Evolutionary conservation across 805 yeast species (phyloP), one percentile per base, ranked within the genome.

Genomic region (Hanseniaspora lachancei): DNA sequence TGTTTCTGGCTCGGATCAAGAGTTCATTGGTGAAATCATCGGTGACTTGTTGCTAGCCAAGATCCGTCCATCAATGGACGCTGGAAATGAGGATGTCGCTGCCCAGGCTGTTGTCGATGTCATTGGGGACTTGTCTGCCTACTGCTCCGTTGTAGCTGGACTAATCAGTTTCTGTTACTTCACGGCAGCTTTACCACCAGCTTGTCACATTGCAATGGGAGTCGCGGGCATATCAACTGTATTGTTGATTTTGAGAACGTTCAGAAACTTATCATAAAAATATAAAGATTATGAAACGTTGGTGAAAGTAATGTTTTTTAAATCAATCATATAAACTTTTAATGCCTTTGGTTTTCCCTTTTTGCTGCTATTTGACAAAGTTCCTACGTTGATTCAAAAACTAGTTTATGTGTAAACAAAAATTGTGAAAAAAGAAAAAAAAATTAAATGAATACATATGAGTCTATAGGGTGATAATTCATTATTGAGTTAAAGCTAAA

Each of bases 1-100:
- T 21, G 39, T 35, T 21, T 34, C 49, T 20, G n/a, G 32, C 9
- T 40, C 47, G 21, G 55, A 52, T 24, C 42, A 52, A 52, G 55
- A 52, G 16, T 52, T 52, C 29, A 38, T 52, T 38, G 55, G 55
- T 29, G 49, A 52, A 29, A 32, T 52, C 16, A 27, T 52, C 13
- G 55, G 55, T 5, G n/a, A 46, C 10, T 38, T 52, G 49, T n/a
- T 52, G 16, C 24, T 52, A 10, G 49, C 50, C 5, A 52, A 52
- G 35, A 52, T 52, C 5, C 23, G 24, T 15, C 29, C 24, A 20
- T 13, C 32, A 12, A 52, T 52, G 49, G 55, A 44, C 15, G 46
- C 27, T 13, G 49, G 49, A 15, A 46, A 52, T 24, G 38, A 39
- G 18, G 43, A 44, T 12, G 49, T 24, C 20, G 49, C 50, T 16